These are phyloP conservation scores for Microcyclospora pomicola DNA, from an alignment of 2,329 filamentous ascomycete genomes.

Conservation along the genomic window DNA sequence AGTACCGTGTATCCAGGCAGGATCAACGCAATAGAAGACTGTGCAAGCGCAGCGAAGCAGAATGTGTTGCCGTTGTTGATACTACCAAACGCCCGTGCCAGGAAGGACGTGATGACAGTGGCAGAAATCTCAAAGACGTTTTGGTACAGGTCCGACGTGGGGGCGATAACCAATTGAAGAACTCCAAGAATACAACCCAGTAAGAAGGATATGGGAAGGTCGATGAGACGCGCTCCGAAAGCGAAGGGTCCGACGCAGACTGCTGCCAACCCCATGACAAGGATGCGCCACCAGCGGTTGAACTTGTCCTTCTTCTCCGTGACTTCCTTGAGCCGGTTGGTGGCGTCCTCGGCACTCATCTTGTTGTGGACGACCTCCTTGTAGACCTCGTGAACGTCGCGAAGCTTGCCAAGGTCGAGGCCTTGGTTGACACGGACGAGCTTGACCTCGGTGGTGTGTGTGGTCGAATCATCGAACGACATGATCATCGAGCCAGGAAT, in stretches of 20 bases:
- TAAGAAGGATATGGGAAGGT: conserved; percentile 63
- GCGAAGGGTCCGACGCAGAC: conserved; percentile 67
- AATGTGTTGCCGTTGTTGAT: conserved; percentile 30
- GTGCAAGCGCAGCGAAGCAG: conserved; percentile 38
- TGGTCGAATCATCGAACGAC: conserved; percentile 63
- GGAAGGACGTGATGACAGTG: conserved; percentile 36
- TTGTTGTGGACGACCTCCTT: conserved; percentile 60
- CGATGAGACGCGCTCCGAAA: conserved; percentile 62
- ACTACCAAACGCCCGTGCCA: conserved; percentile 36
- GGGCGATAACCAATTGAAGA: conserved; percentile 60
- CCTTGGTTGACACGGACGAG: conserved; percentile 55
- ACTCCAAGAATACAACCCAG: conserved; percentile 61
- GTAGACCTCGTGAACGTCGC: conserved; percentile 64
- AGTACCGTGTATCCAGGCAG: conserved; percentile 38
- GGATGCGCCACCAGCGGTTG: conserved; percentile 35
- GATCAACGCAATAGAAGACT: conserved; percentile 37
- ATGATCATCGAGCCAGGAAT: conserved; percentile 90
- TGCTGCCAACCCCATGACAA: conserved; percentile 63
- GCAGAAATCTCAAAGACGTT: conserved; percentile 39
- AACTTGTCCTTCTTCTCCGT: conserved; percentile 44
- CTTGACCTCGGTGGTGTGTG: conserved; percentile 69
- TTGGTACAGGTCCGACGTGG: conserved; percentile 55
- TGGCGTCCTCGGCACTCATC: conserved; percentile 59
- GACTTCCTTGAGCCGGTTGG: conserved; percentile 47
- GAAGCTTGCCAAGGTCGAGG: conserved; percentile 58